Conservation (phyloP, 2,329 filamentous ascomycete genomes). For the Alternaria incomplexa region DNA sequence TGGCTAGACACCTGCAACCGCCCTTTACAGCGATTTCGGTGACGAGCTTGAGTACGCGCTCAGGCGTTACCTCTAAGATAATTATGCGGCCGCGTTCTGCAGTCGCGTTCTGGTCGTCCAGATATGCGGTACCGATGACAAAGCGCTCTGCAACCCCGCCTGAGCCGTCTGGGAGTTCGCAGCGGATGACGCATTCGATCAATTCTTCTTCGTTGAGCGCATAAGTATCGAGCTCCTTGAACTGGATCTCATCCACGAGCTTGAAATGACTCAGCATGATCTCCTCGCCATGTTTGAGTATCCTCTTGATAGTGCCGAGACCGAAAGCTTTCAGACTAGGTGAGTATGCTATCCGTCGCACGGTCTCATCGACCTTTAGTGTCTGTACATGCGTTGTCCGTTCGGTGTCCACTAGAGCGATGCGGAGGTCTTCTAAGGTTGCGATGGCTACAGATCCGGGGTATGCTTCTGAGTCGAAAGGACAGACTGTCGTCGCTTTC, state of each 20-base stretch:
- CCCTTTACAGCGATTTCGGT: constrained; percentile 74
- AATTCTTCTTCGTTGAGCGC: constrained; percentile 72
- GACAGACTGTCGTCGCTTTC: constrained; percentile 78
- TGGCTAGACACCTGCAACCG: constrained; percentile 77
- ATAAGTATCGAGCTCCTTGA: constrained; percentile 77
- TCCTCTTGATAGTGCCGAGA: constrained; percentile 81
- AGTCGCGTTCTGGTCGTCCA: constrained; percentile 65
- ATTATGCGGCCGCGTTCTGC: constrained; percentile 75
- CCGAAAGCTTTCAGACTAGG: constrained; percentile 80
- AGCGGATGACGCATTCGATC: constrained; percentile 82
- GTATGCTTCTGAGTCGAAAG: constrained; percentile 82
- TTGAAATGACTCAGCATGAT: constrained; percentile 80
- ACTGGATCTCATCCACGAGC: constrained; percentile 88
- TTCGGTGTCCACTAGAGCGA: constrained; percentile 82
- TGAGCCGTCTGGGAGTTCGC: constrained; percentile 69
- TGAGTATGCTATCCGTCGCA: constrained; percentile 87
- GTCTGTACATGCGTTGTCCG: constrained; percentile 87
- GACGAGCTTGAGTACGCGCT: constrained; percentile 75
- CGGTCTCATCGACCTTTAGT: constrained; percentile 78
- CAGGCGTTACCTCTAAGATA: constrained; percentile 79
- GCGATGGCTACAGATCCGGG: constrained; percentile 82
- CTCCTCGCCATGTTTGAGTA: constrained; percentile 74
- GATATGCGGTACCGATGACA: constrained; percentile 85
- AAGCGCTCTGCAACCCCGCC: constrained; percentile 74
- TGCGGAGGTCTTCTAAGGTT: constrained; percentile 75